These are phyloP conservation scores for Hortiboletus campestris DNA, from an alignment of 768 basidiomycete genomes.

Conservation along the genomic window DNA sequence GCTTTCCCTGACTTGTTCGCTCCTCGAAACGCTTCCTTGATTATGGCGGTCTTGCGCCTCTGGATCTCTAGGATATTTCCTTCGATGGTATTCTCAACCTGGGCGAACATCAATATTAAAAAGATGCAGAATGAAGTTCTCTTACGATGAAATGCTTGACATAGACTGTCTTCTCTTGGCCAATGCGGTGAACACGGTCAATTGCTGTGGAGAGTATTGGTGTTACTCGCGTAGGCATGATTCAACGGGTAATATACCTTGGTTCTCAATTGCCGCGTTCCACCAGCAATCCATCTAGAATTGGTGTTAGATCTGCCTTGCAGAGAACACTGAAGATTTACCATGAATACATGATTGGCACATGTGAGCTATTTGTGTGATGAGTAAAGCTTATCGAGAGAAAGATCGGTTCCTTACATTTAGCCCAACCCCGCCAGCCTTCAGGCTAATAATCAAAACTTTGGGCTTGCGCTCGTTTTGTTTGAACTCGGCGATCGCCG, in stretches of 20 bases:
- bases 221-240: conserved; percentile 4
- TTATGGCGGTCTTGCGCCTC: conserved; percentile 81
- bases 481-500: conserved; percentile 77
- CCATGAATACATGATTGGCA: conserved; percentile 88
- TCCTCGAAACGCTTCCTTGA: conserved; percentile 79
- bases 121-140: neutral
- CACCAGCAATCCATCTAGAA: conserved; percentile 90
- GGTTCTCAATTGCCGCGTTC: conserved; percentile 81
- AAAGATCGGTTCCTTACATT: conserved; percentile 53
- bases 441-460: conserved; percentile 74
- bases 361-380: conserved; percentile 53
- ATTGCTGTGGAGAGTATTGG: conserved; percentile 52
- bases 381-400: neutral
- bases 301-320: conserved; percentile 1
- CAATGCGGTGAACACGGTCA: conserved; percentile 83
- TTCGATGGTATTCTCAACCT: conserved; percentile 77
- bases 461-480: conserved; percentile 66
- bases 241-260: conserved; percentile 46
- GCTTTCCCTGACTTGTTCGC: conserved; percentile 41
- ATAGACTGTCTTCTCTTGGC: conserved; percentile 77
- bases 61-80: conserved; percentile 79
- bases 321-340: conserved; percentile 26
- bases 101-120: neutral
- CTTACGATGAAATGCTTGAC: conserved; percentile 84
- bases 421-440: conserved; percentile 90